Evolutionary conservation across 768 basidiomycete genomes (phyloP).

Genomic region (Pleurotus tuber-regium): DNA sequence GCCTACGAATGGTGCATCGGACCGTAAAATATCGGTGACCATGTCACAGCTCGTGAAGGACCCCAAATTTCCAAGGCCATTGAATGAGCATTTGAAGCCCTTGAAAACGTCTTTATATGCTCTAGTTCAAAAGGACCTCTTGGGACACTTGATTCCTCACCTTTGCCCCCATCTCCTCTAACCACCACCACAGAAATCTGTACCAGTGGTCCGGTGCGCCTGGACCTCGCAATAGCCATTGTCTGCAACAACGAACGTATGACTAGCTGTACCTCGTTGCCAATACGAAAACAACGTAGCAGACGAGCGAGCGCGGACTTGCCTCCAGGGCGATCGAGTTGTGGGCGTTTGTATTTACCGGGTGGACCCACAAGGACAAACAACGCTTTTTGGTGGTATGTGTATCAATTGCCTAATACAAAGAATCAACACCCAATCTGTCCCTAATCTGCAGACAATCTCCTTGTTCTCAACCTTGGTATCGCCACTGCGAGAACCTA

Average conservation of each 20-base stretch:
- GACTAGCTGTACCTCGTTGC: conserved; percentile 1
- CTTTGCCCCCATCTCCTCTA: neutral
- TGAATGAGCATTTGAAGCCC: conserved; percentile 1
- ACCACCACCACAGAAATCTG: neutral
- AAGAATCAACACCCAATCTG: neutral
- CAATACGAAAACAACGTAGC: conserved; percentile 4
- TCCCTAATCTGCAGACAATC: conserved; percentile 8
- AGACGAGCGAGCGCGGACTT: neutral
- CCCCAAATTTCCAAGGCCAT: conserved; percentile 5
- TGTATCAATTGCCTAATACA: conserved; percentile 9
- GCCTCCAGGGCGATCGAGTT: neutral
- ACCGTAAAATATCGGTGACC: neutral
- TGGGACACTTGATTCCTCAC: neutral
- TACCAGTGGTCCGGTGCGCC: too few species aligned
- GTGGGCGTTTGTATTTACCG: conserved; percentile 10
- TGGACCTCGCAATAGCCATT: too few species aligned
- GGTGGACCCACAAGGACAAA: conserved; percentile 9
- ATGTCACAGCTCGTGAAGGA: conserved; percentile 6
- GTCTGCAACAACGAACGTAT: neutral
- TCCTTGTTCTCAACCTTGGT: conserved; percentile 5
- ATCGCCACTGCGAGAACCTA: neutral
- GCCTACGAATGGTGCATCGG: conserved; percentile 6
- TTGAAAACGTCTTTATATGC: conserved; percentile 6
- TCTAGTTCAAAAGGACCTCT: neutral
- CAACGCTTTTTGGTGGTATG: conserved; percentile 8